Base-by-base conservation (phyloP, 2,329 filamentous ascomycete species). In the Podosphaera xanthii region DNA sequence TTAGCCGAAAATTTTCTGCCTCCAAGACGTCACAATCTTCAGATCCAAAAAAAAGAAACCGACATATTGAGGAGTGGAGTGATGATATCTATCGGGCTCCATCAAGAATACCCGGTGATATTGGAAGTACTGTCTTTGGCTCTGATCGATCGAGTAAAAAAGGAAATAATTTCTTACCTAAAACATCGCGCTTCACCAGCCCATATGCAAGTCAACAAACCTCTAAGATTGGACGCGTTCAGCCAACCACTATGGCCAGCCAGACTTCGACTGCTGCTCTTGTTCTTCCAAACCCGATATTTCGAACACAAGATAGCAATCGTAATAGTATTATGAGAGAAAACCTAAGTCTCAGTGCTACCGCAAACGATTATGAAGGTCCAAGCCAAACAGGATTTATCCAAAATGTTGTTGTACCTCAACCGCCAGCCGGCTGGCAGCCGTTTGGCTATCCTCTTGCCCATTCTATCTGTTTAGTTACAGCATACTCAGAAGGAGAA, bases 1-100 rank as follows among this genome's bases (percentile, higher is more conserved):
- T 97, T 64, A 86, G 86, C 69, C 83, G 84, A 65, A 84, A 83
- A 63, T 97, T 91, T 68, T 90, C 84, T 2, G 87, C 91, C 0
- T 74, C 78, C 55, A 95, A 87, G 72, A 94, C 91, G 0, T 91
- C 87, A 2, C 84, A 94, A 70, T 82, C 81, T 14, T 82, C 83
- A 4, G 81, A 92, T 69, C 81, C 83, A 64, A 89, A 91, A 70
- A 85, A 90, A 72, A 83, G 92, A 61, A 85, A 90, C 65, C 82
- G 85, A 65, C 89, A 97, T 72, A 98, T 98, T 64, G 92, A 98
- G 71, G 91, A 96, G 67, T 98, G 92, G 92, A 85, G 84, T 12
- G 87, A 97, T 64, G 92, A 98, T 68, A 98, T 98, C 66, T 97
- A 98, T 71, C 86, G 89, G 50, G 86, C 91, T 2, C 88, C 89